Evolutionary conservation across 2,329 filamentous ascomycete species (phyloP).

Genomic region (Pezicula neosporulosa): DNA sequence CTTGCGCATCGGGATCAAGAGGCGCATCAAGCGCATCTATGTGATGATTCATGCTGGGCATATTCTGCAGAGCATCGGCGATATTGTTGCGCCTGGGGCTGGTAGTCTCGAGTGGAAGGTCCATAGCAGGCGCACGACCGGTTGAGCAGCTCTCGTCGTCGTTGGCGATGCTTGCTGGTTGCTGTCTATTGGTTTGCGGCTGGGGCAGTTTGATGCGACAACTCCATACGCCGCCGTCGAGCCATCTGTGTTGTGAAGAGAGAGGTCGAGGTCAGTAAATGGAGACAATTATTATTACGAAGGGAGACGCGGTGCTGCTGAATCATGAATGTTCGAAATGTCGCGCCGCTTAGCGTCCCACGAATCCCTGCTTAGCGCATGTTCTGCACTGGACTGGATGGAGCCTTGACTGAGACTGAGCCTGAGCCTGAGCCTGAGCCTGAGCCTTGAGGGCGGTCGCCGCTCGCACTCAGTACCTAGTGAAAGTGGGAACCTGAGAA

Average conservation of each 20-base stretch:
- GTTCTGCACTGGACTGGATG: no score
- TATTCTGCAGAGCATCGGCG: conserved; percentile 26
- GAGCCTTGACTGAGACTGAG: no score
- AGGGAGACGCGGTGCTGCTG: not conserved
- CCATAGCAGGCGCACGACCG: conserved; percentile 10
- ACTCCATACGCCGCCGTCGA: conserved; percentile 27
- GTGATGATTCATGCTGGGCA: conserved; percentile 24
- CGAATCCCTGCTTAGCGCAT: not conserved
- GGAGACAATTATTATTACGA: not conserved
- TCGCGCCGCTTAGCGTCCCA: not conserved
- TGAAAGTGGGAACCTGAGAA: no score
- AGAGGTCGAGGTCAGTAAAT: conserved; percentile 8
- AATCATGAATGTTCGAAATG: not conserved
- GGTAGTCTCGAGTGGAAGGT: conserved; percentile 18
- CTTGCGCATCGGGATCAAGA: conserved; percentile 63
- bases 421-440: no score
- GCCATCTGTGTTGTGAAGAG: conserved; percentile 21
- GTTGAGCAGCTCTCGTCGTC: not conserved
- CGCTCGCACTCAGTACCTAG: no score
- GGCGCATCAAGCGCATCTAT: conserved; percentile 26
- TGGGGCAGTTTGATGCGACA: conserved; percentile 29
- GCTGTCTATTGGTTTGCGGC: conserved; percentile 7
- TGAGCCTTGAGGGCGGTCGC: not conserved
- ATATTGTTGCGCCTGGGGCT: conserved; percentile 28
- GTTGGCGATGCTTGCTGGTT: not conserved